Percentiles rank a stretch among this genome's conserved stretches.
These are phyloP conservation scores for Trichoderma koningii DNA, from an alignment of 2,329 filamentous ascomycete genomes.

Conservation along the genomic window DNA sequence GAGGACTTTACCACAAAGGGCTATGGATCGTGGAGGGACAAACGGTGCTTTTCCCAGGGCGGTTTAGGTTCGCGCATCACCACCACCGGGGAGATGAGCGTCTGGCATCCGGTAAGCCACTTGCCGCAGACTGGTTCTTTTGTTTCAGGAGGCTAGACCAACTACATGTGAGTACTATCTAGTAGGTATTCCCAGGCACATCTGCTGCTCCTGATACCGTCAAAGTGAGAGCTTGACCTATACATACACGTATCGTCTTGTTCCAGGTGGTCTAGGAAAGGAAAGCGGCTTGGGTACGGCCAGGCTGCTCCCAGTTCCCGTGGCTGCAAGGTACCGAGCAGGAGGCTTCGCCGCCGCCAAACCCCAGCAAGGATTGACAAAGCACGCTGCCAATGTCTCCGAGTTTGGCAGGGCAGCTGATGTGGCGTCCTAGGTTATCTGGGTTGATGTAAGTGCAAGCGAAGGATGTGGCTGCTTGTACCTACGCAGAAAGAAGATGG, in stretches of 20 bases:
- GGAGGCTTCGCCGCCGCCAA: too few relatives aligned
- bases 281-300: not conserved
- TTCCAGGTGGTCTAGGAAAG: too few relatives aligned
- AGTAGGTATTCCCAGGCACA: not conserved
- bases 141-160: slow-evolving; percentile 5
- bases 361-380: not conserved
- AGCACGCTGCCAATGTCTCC: slow-evolving; percentile 10
- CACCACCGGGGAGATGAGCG: slow-evolving; percentile 13
- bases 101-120: slow-evolving; percentile 6
- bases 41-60: slow-evolving; percentile 3
- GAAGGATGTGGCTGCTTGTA: not conserved
- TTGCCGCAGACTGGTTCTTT: slow-evolving; percentile 8
- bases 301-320: not conserved
- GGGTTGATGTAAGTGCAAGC: not conserved
- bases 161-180: too few relatives aligned
- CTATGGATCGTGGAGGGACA: not conserved
- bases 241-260: too few relatives aligned
- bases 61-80: slow-evolving; percentile 4
- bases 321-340: not conserved
- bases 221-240: not conserved
- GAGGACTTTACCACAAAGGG: not conserved
- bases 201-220: too few relatives aligned
- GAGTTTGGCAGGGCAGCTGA: not conserved
- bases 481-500: not conserved
- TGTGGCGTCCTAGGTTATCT: slow-evolving; percentile 12